Base-by-base conservation (phyloP, 2,329 filamentous ascomycete species). In the Monascus ruber region DNA sequence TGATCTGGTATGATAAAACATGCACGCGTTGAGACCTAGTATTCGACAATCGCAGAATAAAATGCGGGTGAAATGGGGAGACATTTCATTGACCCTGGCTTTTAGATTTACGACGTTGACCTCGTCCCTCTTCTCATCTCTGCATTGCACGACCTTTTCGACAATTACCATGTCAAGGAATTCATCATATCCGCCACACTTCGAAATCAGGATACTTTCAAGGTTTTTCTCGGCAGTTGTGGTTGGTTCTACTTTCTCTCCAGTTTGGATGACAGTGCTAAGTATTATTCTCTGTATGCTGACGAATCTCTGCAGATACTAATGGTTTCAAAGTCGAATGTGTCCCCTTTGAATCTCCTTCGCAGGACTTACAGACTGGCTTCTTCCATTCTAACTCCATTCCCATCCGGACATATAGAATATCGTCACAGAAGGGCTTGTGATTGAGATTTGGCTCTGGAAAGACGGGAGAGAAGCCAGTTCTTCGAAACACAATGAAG, bases 121-220 rank as follows among this genome's bases (percentile, higher is more conserved):
- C 69, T 74, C 34, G 70, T 79, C 43, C 70, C 71, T n/a, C 68
- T 71, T 17, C 64, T 81, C 11, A 62, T 77, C 25, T 65, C 68
- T 33, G 78, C 76, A 4, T 54, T 80, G 38, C 59, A 64, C 31
- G 65, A 73, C 45, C 68, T 81, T 31, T 75, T 79, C 49, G 65
- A 73, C 31, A 63, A 72, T 45, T 70, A 73, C 43, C 56, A 66
- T 10, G 51, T 65, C 26, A 55, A 75, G 35, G 52, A 70, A 34
- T 72, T 79, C 34, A 59, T 82, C 40, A 73, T 81, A 44, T 70
- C 76, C 3, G 72, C 74, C 9, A 76, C 77, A 0, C 66, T 81
- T 39, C 71, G 79, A 40, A 81, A 81, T 42, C 64, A 71, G 40
- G 63, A 77, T 38, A 82, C 77, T 0, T 79, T 80, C 55, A 65